Evolutionary conservation across 2,329 filamentous ascomycete species (phyloP), one percentile per base, ranked within the genome.

Genomic region (Xylaria sp.): DNA sequence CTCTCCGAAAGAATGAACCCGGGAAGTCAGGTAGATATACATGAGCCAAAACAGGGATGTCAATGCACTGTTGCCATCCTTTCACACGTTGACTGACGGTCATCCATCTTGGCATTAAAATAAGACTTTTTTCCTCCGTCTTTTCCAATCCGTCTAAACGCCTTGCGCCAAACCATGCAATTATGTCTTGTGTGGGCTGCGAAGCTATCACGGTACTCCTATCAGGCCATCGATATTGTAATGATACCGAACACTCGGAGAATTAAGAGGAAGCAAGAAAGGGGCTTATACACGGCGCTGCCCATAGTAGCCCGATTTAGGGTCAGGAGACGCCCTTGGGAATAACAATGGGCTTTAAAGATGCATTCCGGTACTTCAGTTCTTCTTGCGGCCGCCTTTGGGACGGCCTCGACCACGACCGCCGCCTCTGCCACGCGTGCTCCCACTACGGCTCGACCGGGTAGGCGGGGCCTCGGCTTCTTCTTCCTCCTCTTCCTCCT

Each of bases 301-400:
- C 14, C 11, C 11, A 12, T 2, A 14, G 14, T 14, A 42, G 8
- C 5, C 14, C 14, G 39, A 8, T 42, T 42, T 14, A 17, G 11
- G 39, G 39, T 11, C 12, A 42, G 14, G 39, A 17, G 12, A 42
- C 9, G 5, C 14, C 14, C 39, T 4, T 4, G 39, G 14, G 17
- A 14, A 17, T 2, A 42, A 11, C 2, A 42, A 4, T 17, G 14
- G 11, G 11, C 11, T 5, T 14, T 17, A 19, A 11, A 50, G 24
- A 4, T 4, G 24, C 48, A 30, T n/a, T 6, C 21, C 11, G 21
- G 14, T 36, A 32, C 17, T 34, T 67, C 36, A 71, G 17, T 61
- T 71, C 61, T 71, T 76, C 63, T 76, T 77, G 1, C 75, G 70
- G 1, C 74, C 70, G 0, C 65, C 73, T 45, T 74, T 77, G 14